These are phyloP conservation scores for Trametes polyzona DNA, from an alignment of 1,284 basidiomycete species.

Conservation along the genomic window DNA sequence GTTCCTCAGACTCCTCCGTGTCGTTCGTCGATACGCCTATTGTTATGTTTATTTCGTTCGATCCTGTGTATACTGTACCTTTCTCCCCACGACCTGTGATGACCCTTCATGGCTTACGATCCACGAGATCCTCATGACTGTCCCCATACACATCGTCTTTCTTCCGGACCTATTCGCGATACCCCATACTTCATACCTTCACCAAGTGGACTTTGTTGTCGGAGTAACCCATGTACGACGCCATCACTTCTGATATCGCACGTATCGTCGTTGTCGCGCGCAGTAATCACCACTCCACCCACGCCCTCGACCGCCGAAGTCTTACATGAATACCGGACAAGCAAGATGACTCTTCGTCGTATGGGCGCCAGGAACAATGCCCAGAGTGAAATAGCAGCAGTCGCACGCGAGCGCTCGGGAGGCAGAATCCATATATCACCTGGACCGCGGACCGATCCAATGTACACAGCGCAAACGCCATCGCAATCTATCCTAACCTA, in stretches of 20 bases:
- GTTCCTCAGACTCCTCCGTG: too few species aligned
- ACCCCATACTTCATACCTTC: too few species aligned
- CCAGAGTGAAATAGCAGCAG: neutral
- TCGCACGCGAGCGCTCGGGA: neutral
- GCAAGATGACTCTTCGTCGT: neutral
- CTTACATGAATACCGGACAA: too few species aligned
- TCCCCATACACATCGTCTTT: too few species aligned
- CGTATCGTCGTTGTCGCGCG: too few species aligned
- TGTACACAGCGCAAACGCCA: neutral
- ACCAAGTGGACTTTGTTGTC: too few species aligned
- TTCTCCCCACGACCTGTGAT: neutral
- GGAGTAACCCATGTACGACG: too few species aligned
- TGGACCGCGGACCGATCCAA: neutral
- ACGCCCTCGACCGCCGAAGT: too few species aligned
- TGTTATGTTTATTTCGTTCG: neutral
- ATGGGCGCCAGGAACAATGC: neutral
- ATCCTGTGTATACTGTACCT: neutral
- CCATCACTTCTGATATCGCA: too few species aligned
- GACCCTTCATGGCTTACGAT: neutral
- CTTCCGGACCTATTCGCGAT: too few species aligned
- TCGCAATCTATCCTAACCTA: constrained; percentile 2
- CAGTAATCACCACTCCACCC: too few species aligned
- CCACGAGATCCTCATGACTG: neutral
- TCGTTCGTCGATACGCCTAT: neutral
- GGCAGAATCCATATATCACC: constrained; percentile 6